Evolutionary conservation across 1,139 yeast species (phyloP), one percentile per base, ranked within the genome.

Genomic region (Wickerhamomyces sp.): DNA sequence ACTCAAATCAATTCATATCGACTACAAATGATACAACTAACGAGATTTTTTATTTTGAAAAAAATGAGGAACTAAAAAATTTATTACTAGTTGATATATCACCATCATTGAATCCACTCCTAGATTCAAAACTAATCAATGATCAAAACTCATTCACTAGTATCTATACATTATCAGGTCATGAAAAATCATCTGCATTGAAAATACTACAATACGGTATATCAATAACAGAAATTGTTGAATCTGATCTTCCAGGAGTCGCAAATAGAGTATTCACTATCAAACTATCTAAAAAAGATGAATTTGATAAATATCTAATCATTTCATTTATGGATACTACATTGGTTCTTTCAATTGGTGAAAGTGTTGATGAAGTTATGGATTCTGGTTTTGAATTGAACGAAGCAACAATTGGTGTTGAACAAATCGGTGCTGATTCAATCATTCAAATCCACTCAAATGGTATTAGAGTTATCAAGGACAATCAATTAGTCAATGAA

Each of bases 291-390:
- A 57, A 64, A 2, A 61, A 60, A 3, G 82, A 84, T 37, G 60
- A 56, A 4, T 73, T 64, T 55, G 93, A 87, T 60, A 78, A 78
- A 45, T 85, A 80, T 55, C 72, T 87, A 50, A 80, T 88, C 2
- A 67, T 88, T 9, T 73, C 94, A 0, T 86, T 88, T 46, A 63
- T 76, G 2, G 77, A 81, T 41, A 78, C 83, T 10, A 88, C 97
- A 0, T 68, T 87, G 45, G 87, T 90, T 1, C 66, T 93, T 26
- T 76, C 87, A 1, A 81, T 88, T 44, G 91, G 90, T 5, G 95
- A 86, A 49, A 81, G 79, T 1, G 89, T 88, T 6, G 90, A 84
- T 52, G 93, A 87, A 57, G 87, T 84, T 6, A 69, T 75, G 5
- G 84, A 84, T 51, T 79, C 93, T 0, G 79, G 84, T 2, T 72